These are phyloP conservation scores for Nectriaceae sp. DNA, from an alignment of 2,329 filamentous ascomycete genomes.

Conservation along the genomic window DNA sequence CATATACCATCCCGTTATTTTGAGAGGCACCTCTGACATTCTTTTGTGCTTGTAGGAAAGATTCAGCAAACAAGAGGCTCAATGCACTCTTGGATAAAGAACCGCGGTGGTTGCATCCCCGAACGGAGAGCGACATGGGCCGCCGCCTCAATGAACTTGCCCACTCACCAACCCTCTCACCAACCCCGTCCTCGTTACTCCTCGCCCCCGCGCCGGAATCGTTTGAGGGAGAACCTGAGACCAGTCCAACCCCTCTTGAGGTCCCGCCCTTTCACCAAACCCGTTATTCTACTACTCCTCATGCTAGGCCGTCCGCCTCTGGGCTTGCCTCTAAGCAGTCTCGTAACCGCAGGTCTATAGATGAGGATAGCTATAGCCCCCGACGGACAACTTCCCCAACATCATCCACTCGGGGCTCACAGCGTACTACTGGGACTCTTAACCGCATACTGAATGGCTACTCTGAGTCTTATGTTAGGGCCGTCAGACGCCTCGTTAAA, in stretches of 20 bases:
- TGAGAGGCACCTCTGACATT: neutral
- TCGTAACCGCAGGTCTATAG: constrained; percentile 3
- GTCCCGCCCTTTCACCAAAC: constrained; percentile 14
- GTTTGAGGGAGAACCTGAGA: constrained; percentile 11
- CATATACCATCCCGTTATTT: neutral
- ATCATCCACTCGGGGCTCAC: constrained; percentile 43
- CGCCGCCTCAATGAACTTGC: constrained; percentile 49
- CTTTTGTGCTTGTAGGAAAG: constrained; percentile 42
- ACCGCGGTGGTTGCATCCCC: constrained; percentile 58
- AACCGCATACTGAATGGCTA: constrained; percentile 35
- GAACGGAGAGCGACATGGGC: constrained; percentile 51
- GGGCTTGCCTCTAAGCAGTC: neutral
- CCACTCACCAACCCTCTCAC: constrained; percentile 37
- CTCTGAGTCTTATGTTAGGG: constrained; percentile 35
- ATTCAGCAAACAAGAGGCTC: constrained; percentile 61
- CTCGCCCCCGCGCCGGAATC: constrained; percentile 20
- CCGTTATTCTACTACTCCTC: neutral
- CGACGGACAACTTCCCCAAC: constrained; percentile 39
- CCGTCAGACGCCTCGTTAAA: constrained; percentile 41
- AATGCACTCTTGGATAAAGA: constrained; percentile 59
- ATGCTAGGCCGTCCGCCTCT: neutral
- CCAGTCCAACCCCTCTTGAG: constrained; percentile 13
- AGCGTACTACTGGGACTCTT: constrained; percentile 39
- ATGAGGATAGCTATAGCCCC: constrained; percentile 32
- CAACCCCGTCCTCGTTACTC: constrained; percentile 16